Evolutionary conservation across 139 green algal species (phyloP).

Genomic region (Astrephomene gubernaculifera): DNA sequence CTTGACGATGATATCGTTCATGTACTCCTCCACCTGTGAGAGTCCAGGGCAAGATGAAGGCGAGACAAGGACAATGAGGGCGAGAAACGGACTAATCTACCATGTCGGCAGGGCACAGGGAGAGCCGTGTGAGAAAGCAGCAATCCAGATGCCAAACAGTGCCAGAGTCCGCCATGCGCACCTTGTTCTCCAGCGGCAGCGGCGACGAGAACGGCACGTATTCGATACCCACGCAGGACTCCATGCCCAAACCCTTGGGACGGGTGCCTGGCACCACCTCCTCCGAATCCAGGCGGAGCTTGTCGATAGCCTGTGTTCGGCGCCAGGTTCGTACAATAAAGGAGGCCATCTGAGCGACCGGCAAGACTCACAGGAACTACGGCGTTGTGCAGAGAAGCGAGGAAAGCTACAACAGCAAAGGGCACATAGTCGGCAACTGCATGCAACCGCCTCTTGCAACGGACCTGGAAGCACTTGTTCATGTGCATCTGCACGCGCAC

Average conservation of each 20-base stretch:
- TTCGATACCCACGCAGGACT: conserved; percentile 89
- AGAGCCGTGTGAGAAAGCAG: no score
- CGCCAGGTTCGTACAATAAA: no score
- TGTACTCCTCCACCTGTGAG: conserved; percentile 87
- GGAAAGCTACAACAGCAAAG: no score
- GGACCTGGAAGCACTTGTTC: conserved; percentile 89
- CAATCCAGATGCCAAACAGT: no score
- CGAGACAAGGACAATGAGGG: no score
- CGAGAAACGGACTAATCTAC: no score
- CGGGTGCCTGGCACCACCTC: conserved; percentile 62
- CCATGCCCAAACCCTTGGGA: conserved; percentile 83
- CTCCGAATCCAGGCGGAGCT: conserved; percentile 84
- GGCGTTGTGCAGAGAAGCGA: no score
- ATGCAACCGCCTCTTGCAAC: background rate
- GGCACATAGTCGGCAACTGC: background rate
- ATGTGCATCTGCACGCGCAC: conserved; percentile 87
- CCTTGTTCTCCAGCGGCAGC: conserved; percentile 86
- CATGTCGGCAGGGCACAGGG: no score
- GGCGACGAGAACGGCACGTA: conserved; percentile 78
- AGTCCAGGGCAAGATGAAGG: no score
- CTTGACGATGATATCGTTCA: conserved; percentile 87
- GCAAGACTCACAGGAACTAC: no score
- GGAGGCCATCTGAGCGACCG: no score
- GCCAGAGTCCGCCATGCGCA: no score
- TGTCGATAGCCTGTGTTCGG: conserved; percentile 81